Base-by-base conservation (phyloP, 148 eudicot species). In the Nyssa sinensis region DNA sequence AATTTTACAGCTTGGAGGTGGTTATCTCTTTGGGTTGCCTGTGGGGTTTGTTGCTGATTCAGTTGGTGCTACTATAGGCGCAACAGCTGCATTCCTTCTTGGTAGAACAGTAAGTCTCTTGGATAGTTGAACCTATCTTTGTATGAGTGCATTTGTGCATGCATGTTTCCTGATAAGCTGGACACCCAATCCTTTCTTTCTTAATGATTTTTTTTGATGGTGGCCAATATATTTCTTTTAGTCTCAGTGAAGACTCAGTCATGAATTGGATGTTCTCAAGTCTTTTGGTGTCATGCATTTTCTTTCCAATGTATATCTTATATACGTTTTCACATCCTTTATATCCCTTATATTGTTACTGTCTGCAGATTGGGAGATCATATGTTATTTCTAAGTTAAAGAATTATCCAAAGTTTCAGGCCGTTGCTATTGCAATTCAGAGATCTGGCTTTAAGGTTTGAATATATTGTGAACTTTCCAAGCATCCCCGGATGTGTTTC, bases 31-130 rank as follows among this genome's bases (percentile, higher is more conserved):
- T 78, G 98, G 98, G 37, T 83, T 93, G 83, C 85, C 84, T 67
- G 73, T 89, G 77, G 98, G 98, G 30, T 88, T 93, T 77, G 37
- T 89, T 70, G 87, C 95, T 78, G 98, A 93, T 83, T 93, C 96
- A 68, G 12, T 90, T 66, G 98, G 98, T 72, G 90, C 98, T 66
- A 87, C 93, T 58, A 16, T 87, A 65, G 98, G 98, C 44, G 98
- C 98, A 30, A 86, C 86, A 66, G 93, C 93, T 24, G 91, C 98
- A 69, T 90, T 93, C 83, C 87, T 93, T 77, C 76, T 93, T 72
- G 98, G 98, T 63, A 88, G 92, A 87, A 88, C 98, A 35, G 93
- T 90, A 85, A 81, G 89, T 79, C 67, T 66, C 62, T 74, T 31
- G 33, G 34, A 16, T 70, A 44, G 19, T 61, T 32, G 41, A 68